These are phyloP conservation scores for Talaromyces ruber DNA, from an alignment of 495 filamentous ascomycete genomes.

Conservation along the genomic window DNA sequence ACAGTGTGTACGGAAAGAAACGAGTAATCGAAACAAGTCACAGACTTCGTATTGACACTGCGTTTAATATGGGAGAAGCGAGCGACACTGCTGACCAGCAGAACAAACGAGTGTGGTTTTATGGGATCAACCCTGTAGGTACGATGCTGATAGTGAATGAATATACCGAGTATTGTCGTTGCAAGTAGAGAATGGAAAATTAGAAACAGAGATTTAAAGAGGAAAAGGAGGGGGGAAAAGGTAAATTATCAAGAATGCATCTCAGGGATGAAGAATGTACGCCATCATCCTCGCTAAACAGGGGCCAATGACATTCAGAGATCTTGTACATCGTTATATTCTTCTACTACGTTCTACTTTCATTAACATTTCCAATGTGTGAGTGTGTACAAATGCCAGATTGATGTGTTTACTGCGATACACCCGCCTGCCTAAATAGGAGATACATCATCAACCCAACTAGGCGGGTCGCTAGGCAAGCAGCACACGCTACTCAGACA, in stretches of 20 bases:
- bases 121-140: neutral
- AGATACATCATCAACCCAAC: neutral
- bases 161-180: neutral
- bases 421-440: neutral
- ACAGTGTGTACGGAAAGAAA: neutral
- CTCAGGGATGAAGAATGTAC: neutral
- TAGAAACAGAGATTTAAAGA: neutral
- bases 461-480: neutral
- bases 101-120: neutral
- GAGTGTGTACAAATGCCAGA: neutral
- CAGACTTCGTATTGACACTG: neutral
- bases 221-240: neutral
- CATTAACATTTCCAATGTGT: neutral
- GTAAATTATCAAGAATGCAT: conserved; percentile 1
- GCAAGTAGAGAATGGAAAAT: neutral
- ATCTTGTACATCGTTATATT: neutral
- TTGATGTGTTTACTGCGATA: neutral
- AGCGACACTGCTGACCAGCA: neutral
- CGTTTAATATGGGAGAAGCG: neutral
- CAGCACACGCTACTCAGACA: neutral
- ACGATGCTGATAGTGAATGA: neutral
- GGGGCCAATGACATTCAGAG: too few relatives aligned
- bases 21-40: neutral
- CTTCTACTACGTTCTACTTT: neutral
- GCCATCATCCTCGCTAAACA: neutral